Evolutionary conservation across 192 early-diverging fungal genomes (phyloP), one percentile per base, ranked within the genome.

Genomic region (Helicostylum pulchrum): DNA sequence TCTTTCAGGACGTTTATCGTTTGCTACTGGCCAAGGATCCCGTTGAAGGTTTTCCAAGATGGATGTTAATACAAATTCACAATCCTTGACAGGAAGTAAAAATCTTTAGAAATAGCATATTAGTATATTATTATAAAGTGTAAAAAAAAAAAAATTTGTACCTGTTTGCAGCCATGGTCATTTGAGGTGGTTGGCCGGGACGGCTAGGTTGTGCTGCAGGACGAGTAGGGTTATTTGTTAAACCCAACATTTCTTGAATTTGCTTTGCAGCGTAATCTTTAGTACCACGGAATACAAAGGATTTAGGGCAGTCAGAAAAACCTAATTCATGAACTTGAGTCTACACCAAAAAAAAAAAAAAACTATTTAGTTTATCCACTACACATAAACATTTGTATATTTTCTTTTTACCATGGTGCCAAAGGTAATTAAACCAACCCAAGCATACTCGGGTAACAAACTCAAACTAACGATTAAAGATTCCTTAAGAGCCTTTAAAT

Each of bases 331-430:
- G 94, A 53, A 99, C 88, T 80, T 99, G 95, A 53, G 89, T 81
- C 92, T 89, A 73, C 3, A 8, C 4, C 26, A 26, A 2, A 26
- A 26, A 26, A 26, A 2, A 26, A 26, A 26, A 26, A 26, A 26
- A 26, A 26, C 26, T 26, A 26, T 26, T n/a, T 26, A 26, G 26
- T 26, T n/a, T n/a, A 26, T 2, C 26, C 26, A 26, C 26, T 26
- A 26, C 26, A 26, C 26, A 26, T 26, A 26, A 26, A 3, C 44
- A 26, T 2, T 26, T n/a, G 15, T 36, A 30, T 1, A n/a, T 65
- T 61, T n/a, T n/a, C n/a, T n/a, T n/a, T n/a, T n/a, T 82, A 94
- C 95, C 94, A 98, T 99, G 2, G 95, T 97, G 15, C 97, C 97
- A 76, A 83, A 99, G 23, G 97, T 98, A 51, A 99, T 92, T 63